Base-by-base conservation (phyloP, 768 basidiomycete species). In the Lanmaoa pseudosensibilis region DNA sequence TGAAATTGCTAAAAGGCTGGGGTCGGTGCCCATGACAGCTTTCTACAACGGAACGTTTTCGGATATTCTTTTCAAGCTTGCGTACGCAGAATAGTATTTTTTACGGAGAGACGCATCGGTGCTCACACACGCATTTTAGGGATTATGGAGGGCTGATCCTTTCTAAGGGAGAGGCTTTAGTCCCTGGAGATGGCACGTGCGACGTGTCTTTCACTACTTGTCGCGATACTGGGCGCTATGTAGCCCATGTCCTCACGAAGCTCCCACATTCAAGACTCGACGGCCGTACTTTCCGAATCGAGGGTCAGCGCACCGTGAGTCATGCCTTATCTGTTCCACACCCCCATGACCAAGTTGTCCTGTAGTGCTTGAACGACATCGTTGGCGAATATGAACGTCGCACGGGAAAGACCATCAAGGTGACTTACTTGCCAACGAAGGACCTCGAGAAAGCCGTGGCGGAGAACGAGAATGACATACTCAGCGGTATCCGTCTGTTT, bases 51-150 rank as follows among this genome's bases (percentile, higher is more conserved):
- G 40, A 34, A 21, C 40, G 21, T 52, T 52, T 23, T 52, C 40
- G 3, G 50, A 52, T 13, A 52, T 52, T 13, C 50, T 52, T 32
- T 52, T 52, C 40, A 52, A 52, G 40, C 21, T 52, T 33, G 50
- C 50, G 50, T 50, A 41, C 6, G 50, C n/a, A 25, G 12, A 19
- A 38, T 27, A 15, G 16, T 5, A n/a, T 18, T 21, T 50, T 32
- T 34, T 13, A 25, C 5, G 4, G 33, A 12, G 33, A 3, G 12
- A 13, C 33, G 33, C 33, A 12, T 25, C 25, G 25, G 25, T 25
- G 25, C 33, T 50, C 3, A 50, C 16, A 12, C 7, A 16, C n/a
- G 11, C n/a, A 19, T 50, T 25, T 41, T 38, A 50, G 50, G 39
- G 30, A 50, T 21, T 50, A 50, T 18, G 50, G 39, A 32, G 50